Evolutionary conservation across 257 asterid genomes (phyloP), one percentile per base, ranked within the genome.

Genomic region (Forsythia viridissima): DNA sequence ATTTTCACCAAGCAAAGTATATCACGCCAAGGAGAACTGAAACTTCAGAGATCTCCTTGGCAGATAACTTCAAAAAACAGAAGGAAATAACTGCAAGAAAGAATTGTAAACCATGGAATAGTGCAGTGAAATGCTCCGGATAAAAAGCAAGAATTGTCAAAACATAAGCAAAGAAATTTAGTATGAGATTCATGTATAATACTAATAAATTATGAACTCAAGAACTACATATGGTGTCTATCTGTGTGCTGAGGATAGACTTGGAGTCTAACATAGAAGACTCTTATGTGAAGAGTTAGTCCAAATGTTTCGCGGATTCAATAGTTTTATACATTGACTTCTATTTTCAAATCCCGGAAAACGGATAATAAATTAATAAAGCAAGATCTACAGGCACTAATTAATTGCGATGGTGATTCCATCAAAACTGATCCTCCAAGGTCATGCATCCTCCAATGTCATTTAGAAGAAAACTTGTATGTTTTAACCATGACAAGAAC

Each of bases 11-110:
- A 76, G 71, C 39, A 21, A 57, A 44, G 30, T 1, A 77, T 20
- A 43, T 40, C 55, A 77, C 55, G 75, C 37, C 75, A 84, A 61
- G 75, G 66, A 51, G 68, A 71, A 70, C 7, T 20, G 65, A 13
- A 30, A 63, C 38, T 70, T 38, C 51, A n/a, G 48, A 21, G 40
- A 68, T 12, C 41, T 42, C 65, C 46, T 46, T 10, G 57, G 67
- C 48, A 21, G 40, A 30, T 24, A 30, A 10, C n/a, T 51, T 10
- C 18, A 51, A 30, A 30, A 30, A 30, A 30, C 16, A 51, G 59
- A 10, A 51, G 59, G 20, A 11, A 51, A 51, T 4, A 51, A 30
- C 38, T 11, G 39, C 7, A 11, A 63, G n/a, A 63, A 24, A 63
- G 70, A 63, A 63, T 10, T 63, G 37, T 8, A 30, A 5, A 55